A percentile compares a stretch with the other conserved stretches of the same genome.
phyloP scores from a whole-genome alignment of 108 stramenopile genomes.

The Mayamaea pseudoterrestris region DNA sequence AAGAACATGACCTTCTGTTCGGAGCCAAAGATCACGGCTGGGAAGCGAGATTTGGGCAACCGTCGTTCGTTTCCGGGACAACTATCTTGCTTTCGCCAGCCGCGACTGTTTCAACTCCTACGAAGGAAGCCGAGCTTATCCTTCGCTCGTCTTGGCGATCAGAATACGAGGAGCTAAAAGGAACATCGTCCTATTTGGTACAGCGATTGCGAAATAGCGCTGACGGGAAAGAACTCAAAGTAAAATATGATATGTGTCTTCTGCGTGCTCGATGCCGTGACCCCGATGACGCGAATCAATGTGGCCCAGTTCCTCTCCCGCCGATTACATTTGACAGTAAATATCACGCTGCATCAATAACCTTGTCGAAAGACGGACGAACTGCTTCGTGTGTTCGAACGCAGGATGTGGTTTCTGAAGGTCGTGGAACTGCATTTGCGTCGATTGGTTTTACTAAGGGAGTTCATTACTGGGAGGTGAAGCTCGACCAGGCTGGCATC shows the following conservation, averaged over 20 bases:
- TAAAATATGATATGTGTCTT: too few species aligned
- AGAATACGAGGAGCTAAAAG: slow-evolving; percentile 56
- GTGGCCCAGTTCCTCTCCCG: slow-evolving; percentile 26
- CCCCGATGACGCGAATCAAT: too few species aligned
- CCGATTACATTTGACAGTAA: slow-evolving; percentile 61
- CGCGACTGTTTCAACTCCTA: too few species aligned
- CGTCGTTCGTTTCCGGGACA: slow-evolving; percentile 68
- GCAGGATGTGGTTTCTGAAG: slow-evolving; percentile 48
- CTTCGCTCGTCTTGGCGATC: too few species aligned
- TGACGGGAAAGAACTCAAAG: too few species aligned
- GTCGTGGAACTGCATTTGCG: slow-evolving; percentile 64
- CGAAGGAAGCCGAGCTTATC: too few species aligned
- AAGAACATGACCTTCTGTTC: slow-evolving; percentile 49
- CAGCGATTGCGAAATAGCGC: slow-evolving; percentile 36
- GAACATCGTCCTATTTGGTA: slow-evolving; percentile 38
- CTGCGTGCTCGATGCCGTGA: too few species aligned
- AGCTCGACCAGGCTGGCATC: slow-evolving; percentile 82
- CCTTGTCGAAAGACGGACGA: slow-evolving; percentile 50
- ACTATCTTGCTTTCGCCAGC: too few species aligned
- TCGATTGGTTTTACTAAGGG: slow-evolving; percentile 79
- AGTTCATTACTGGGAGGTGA: slow-evolving; percentile 94
- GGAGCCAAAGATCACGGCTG: slow-evolving; percentile 79
- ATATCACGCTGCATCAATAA: slow-evolving; percentile 54
- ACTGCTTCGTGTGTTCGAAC: slow-evolving; percentile 69
- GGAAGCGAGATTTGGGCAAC: slow-evolving; percentile 77